Evolutionary conservation across 1,139 yeast genomes (phyloP), one percentile per base, ranked within the genome.

Genomic region (Meyerozyma smithsonii): DNA sequence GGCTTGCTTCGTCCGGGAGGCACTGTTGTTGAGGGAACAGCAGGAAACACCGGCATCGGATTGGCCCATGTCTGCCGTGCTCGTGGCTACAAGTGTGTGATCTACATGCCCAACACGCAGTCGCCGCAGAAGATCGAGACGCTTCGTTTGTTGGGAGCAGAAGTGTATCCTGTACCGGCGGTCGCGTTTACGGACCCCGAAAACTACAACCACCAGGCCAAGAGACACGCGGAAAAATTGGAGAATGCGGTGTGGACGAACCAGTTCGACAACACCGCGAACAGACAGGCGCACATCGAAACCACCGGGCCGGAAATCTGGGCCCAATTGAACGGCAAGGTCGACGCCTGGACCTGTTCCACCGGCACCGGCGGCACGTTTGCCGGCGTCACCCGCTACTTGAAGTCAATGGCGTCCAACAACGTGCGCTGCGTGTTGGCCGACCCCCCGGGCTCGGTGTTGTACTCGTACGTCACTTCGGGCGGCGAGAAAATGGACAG

Each of bases 291-390:
- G 1, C 97, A 89, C 56, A 81, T 87, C 49, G 89, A 84, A 52
- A 81, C 95, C 38, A 89, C 97, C 0, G 97, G 96, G 0, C 96
- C 96, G 2, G 96, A 69, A 59, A 87, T 88, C 48, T 85, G 92
- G 88, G 79, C 82, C n/a, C 96, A 88, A 58, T 71, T 88, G 46
- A 63, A 81, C 44, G 94, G 94, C n/a, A 66, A 80, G 51, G 79
- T 88, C 25, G 88, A 83, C 56, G 95, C 84, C 0, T 87, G 86
- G 64, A 85, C 95, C 12, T 87, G 95, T 58, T 79, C 95, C 1
- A 85, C 95, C 7, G 96, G 96, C 36, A 85, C 96, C 1, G 96
- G 95, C 32, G 96, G 96, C 36, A 85, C 96, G 3, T 80, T 87
- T 66, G 87, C 95, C 3, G 96, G 96, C 40, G 69, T 77, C 25